Evolutionary conservation across 2,329 filamentous ascomycete species (phyloP).

Genomic region (Ophiostoma montium): DNA sequence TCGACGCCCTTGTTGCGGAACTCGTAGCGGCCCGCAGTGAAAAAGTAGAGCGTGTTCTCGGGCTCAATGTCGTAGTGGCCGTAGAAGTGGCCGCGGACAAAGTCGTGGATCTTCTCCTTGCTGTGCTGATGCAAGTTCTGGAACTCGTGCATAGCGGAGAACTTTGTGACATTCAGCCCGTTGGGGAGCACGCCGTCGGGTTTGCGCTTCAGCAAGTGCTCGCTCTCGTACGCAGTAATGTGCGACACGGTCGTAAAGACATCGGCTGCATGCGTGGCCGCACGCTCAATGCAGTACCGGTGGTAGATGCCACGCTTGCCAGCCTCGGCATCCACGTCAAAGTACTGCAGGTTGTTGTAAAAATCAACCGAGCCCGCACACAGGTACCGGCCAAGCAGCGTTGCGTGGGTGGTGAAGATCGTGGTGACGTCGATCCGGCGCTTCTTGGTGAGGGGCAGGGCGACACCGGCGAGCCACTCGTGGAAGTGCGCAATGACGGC

Average conservation of each 20-base stretch:
- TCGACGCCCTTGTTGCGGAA: constrained; percentile 98
- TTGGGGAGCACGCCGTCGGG: constrained; percentile 94
- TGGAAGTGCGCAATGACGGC: constrained; percentile 98
- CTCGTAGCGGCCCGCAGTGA: constrained; percentile 93
- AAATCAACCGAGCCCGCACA: constrained; percentile 97
- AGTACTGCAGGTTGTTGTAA: constrained; percentile 96
- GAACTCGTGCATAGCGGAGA: constrained; percentile 96
- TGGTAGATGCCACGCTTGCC: constrained; percentile 98
- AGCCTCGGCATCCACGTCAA: constrained; percentile 91
- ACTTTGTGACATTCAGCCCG: constrained; percentile 95
- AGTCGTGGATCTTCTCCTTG: constrained; percentile 97
- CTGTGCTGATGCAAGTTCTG: constrained; percentile 94
- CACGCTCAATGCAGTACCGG: constrained; percentile 93
- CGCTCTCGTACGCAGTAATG: constrained; percentile 95
- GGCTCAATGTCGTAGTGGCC: constrained; percentile 95
- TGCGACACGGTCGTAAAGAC: constrained; percentile 98
- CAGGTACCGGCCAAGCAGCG: constrained; percentile 85
- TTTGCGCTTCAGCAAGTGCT: constrained; percentile 93
- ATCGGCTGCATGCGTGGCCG: constrained; percentile 79
- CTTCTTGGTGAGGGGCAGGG: constrained; percentile 81
- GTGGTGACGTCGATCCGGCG: constrained; percentile 92
- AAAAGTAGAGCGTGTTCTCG: constrained; percentile 94
- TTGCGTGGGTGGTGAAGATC: constrained; percentile 97
- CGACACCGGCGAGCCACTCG: constrained; percentile 94
- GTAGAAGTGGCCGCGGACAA: constrained; percentile 95